phyloP scores from a whole-genome alignment of 805 yeast species.

The Alloascoidea hylecoeti region DNA sequence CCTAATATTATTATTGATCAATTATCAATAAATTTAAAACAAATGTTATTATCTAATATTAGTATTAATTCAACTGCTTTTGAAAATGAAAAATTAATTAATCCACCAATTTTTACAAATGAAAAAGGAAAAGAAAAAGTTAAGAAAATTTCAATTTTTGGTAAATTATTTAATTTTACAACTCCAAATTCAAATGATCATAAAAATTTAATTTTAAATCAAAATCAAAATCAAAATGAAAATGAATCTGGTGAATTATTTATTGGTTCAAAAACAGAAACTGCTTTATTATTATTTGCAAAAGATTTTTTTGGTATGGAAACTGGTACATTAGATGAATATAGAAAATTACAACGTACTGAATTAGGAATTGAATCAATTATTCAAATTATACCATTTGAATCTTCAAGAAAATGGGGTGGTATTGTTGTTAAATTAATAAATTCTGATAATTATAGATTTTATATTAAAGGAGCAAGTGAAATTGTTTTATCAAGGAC shows the following conservation, averaged over 20 bases:
- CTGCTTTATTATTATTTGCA: slow-evolving; percentile 68
- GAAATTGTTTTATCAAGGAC: slow-evolving; percentile 67
- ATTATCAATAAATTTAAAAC: not conserved
- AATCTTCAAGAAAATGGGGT: slow-evolving; percentile 87
- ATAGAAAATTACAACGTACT: slow-evolving; percentile 23
- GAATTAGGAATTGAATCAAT: slow-evolving; percentile 17
- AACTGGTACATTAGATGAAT: slow-evolving; percentile 27
- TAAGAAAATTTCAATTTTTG: not conserved
- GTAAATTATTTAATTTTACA: not conserved
- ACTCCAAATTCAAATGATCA: not conserved
- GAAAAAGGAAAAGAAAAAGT: slow-evolving; percentile 11
- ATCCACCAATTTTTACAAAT: slow-evolving; percentile 7
- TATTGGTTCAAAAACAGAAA: slow-evolving; percentile 90
- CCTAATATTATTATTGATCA: not conserved
- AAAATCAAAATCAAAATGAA: not conserved
- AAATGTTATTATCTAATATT: slow-evolving; percentile 36
- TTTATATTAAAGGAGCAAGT: slow-evolving; percentile 87
- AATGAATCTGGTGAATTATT: too few species aligned
- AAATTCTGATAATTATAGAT: slow-evolving; percentile 26
- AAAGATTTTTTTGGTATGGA: slow-evolving; percentile 31
- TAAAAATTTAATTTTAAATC: not conserved
- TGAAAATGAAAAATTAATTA: slow-evolving; percentile 34
- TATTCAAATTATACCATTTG: slow-evolving; percentile 77
- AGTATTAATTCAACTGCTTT: slow-evolving; percentile 82
- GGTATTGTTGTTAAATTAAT: slow-evolving; percentile 52